These are phyloP conservation scores for Atkinsonella hypoxylon DNA, from an alignment of 2,329 filamentous ascomycete species.

Conservation along the genomic window DNA sequence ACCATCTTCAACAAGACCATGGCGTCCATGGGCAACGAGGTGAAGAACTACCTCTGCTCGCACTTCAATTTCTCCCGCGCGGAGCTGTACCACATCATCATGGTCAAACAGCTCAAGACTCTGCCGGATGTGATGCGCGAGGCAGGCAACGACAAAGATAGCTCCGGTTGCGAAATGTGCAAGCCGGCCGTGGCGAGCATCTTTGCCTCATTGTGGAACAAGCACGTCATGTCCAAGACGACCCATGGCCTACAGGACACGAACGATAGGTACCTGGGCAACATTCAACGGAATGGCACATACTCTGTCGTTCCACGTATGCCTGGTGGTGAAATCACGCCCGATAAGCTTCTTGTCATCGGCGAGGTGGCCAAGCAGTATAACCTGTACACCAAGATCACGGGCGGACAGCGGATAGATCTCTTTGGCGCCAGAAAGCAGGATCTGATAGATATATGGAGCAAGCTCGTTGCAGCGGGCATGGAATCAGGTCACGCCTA, in stretches of 20 bases:
- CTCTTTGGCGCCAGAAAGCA: slow-evolving; percentile 87
- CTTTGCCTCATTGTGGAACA: slow-evolving; percentile 71
- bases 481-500: slow-evolving; percentile 90
- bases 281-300: slow-evolving; percentile 85
- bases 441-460: slow-evolving; percentile 74
- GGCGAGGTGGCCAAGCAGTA: slow-evolving; percentile 78
- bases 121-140: slow-evolving; percentile 68
- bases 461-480: slow-evolving; percentile 64
- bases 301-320: slow-evolving; percentile 81
- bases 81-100: slow-evolving; percentile 83
- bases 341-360: slow-evolving; percentile 73
- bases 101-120: slow-evolving; percentile 63
- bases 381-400: slow-evolving; percentile 81
- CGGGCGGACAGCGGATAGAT: slow-evolving; percentile 82
- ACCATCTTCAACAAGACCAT: slow-evolving; percentile 86
- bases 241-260: slow-evolving; percentile 75
- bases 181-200: slow-evolving; percentile 76
- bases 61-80: slow-evolving; percentile 77
- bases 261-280: slow-evolving; percentile 77
- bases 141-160: slow-evolving; percentile 57
- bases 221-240: slow-evolving; percentile 62
- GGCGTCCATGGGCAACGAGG: slow-evolving; percentile 72
- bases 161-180: slow-evolving; percentile 77
- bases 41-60: slow-evolving; percentile 74
- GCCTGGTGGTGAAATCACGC: slow-evolving; percentile 75